Evolutionary conservation across 805 yeast species (phyloP).

Genomic region (Maudiozyma bulderi): DNA sequence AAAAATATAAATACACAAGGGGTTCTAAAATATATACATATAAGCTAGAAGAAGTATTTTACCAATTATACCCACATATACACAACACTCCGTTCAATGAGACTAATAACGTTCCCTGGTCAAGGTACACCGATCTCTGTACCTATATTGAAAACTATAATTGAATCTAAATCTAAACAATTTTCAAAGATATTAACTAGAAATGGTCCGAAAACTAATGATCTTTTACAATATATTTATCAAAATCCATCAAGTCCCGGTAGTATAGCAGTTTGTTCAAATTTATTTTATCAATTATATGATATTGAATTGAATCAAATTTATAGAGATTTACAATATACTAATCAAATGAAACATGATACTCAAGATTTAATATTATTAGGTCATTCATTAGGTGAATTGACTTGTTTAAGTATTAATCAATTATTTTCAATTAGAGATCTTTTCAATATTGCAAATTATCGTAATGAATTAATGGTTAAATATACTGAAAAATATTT

Average conservation of each 20-base stretch:
- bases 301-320: conserved; percentile 4
- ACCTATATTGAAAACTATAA: conserved; percentile 17
- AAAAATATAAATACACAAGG: too few relatives aligned
- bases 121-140: conserved; percentile 28
- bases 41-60: too few relatives aligned
- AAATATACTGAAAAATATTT: conserved; percentile 22
- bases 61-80: neutral
- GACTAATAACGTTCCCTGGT: conserved; percentile 27
- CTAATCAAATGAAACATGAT: neutral
- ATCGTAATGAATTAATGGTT: conserved; percentile 28
- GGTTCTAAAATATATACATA: too few relatives aligned
- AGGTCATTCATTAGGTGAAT: conserved; percentile 31
- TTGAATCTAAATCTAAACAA: conserved; percentile 16
- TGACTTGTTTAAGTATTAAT: conserved; percentile 24
- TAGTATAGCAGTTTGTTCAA: conserved; percentile 27
- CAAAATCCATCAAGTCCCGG: conserved; percentile 25
- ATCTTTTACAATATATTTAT: conserved; percentile 15
- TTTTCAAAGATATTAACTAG: conserved; percentile 11
- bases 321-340: neutral
- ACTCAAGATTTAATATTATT: conserved; percentile 9
- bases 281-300: conserved; percentile 20
- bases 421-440: conserved; percentile 20
- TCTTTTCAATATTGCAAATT: conserved; percentile 25
- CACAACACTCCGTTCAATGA: conserved; percentile 8
- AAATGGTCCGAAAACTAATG: conserved; percentile 16